Base-by-base conservation (phyloP, 257 asterid genomes). In the Paulownia fortunei region DNA sequence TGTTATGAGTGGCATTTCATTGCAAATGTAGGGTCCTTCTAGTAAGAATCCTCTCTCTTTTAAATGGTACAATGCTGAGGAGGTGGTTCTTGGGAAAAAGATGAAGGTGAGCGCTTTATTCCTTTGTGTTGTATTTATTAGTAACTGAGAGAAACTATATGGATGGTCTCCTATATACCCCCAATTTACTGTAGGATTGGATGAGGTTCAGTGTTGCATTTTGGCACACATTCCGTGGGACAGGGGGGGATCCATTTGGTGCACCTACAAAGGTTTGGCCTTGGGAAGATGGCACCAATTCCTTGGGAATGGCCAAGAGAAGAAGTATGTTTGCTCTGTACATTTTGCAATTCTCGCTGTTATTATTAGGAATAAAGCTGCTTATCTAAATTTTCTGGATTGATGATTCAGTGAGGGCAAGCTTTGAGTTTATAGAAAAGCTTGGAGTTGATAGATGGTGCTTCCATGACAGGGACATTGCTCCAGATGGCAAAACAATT, bases 221-320 rank as follows among this genome's bases (percentile, higher is more conserved):
- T 86, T 96, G 99, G 99, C 99, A 96, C 79, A 96, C 99, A n/a
- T 96, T 96, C 32, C 98, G 99, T 64, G 98, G 99, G 77, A 92
- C 96, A 0, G 99, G 99, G 24, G 90, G 82, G 6, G 99, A 96
- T 76, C 98, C 97, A 0, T 96, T 96, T 68, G 99, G 99, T 65
- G 92, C 97, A 11, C 92, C 98, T 18, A 96, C 99, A 7, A 96
- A 96, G 92, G n/a, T 60, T 61, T 96, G 99, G 99, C 97, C 99
- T 0, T 96, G 99, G 99, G 99, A 96, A 85, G 99, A 96, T 82
- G 98, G 98, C 82, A 90, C 99, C 18, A 89, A 93, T 82, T 94
- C 99, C 26, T 69, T 96, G 78, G 93, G 86, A 47, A 96, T 96
- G 98, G 99, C 99, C 23, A 93, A 96, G 86, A 89, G 91, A 83